A percentile compares a stretch with the other conserved stretches of the same genome.
These are phyloP conservation scores for Leucosporidium yakuticum DNA, from an alignment of 768 basidiomycete species.

Conservation along the genomic window DNA sequence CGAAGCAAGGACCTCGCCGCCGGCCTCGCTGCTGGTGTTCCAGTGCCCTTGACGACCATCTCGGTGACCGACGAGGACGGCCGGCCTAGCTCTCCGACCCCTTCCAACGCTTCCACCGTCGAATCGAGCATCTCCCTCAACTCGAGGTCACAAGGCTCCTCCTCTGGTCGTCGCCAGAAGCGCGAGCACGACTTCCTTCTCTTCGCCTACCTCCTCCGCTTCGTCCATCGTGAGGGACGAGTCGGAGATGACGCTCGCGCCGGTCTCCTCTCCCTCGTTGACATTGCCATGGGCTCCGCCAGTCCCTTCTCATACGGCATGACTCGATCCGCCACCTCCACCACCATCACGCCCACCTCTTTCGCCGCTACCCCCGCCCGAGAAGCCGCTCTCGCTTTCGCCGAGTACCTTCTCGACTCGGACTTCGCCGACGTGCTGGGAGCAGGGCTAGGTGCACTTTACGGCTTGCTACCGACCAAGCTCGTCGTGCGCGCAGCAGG, in stretches of 20 bases:
- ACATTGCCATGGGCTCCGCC: constrained; percentile 65
- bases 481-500: constrained; percentile 52
- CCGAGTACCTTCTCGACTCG: constrained; percentile 90
- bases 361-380: constrained; percentile 39
- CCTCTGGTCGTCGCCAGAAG: constrained; percentile 50
- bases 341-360: constrained; percentile 24
- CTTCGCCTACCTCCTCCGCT: constrained; percentile 91
- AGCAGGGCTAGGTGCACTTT: constrained; percentile 86
- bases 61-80: constrained; percentile 12
- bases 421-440: constrained; percentile 97
- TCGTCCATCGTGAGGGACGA: constrained; percentile 86
- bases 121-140: constrained; percentile 47
- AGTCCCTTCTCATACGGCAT: neutral
- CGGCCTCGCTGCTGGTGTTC: constrained; percentile 15
- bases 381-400: constrained; percentile 78
- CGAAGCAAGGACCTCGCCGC: constrained; percentile 28
- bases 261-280: constrained; percentile 88
- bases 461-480: constrained; percentile 82
- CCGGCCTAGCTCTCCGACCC: constrained; percentile 52
- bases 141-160: constrained; percentile 38
- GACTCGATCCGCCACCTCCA: constrained; percentile 11
- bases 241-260: constrained; percentile 90
- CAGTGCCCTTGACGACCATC: constrained; percentile 16
- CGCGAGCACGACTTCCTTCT: constrained; percentile 90
- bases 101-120: constrained; percentile 55